Evolutionary conservation across 1,284 basidiomycete genomes (phyloP).

Genomic region (Fomitopsis schrenkii): DNA sequence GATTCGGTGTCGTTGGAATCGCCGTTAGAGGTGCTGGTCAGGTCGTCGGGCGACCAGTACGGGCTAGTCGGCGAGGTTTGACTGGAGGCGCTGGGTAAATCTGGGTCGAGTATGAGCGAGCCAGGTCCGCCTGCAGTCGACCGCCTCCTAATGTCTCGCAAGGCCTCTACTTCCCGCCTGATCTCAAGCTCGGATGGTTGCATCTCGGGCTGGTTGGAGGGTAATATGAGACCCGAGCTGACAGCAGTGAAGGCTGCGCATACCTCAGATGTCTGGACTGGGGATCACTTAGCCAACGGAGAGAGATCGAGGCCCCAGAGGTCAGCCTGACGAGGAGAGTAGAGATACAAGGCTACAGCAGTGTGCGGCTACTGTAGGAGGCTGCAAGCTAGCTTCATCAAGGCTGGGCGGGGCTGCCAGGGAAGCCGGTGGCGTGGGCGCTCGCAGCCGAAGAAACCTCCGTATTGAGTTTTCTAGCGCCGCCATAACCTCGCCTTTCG

Average conservation of each 20-base stretch:
- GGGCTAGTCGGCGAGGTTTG: slow-evolving; percentile 47
- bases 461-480: background rate
- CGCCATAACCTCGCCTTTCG: background rate
- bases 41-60: slow-evolving; percentile 47
- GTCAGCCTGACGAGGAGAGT: slow-evolving; percentile 1
- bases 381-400: slow-evolving; percentile 3
- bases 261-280: background rate
- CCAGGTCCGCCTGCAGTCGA: slow-evolving; percentile 75
- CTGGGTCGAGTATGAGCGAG: slow-evolving; percentile 79
- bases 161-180: slow-evolving; percentile 80
- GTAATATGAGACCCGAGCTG: slow-evolving; percentile 1
- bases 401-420: background rate
- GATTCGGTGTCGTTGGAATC: slow-evolving; percentile 34
- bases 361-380: background rate
- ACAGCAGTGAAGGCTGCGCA: background rate
- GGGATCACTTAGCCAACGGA: background rate
- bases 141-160: slow-evolving; percentile 78
- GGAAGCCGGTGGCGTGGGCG: slow-evolving; percentile 8
- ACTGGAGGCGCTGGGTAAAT: slow-evolving; percentile 68
- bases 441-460: background rate
- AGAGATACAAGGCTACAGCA: background rate
- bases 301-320: background rate
- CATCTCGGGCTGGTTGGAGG: slow-evolving; percentile 31
- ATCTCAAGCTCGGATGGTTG: slow-evolving; percentile 83
- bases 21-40: slow-evolving; percentile 43